phyloP scores from a whole-genome alignment of 139 green algal genomes.

The Chlamydomonas schloesseri region DNA sequence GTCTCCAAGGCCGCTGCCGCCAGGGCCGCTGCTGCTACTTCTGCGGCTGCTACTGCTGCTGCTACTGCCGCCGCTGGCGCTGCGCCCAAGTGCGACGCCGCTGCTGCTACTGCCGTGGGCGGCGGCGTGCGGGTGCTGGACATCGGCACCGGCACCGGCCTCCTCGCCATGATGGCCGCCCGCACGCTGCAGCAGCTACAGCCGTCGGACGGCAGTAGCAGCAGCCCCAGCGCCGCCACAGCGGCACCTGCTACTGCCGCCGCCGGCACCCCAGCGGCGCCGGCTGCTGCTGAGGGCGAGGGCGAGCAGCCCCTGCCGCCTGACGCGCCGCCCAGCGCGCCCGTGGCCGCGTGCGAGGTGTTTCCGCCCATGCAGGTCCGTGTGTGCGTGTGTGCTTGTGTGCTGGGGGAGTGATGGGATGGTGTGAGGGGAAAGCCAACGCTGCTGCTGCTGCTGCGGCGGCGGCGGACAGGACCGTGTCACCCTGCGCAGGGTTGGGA shows the following conservation, averaged over 20 bases:
- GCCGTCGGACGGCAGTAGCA: not conserved
- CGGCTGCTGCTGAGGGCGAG: not conserved
- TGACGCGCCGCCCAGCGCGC: not conserved
- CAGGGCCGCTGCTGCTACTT: not conserved
- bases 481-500: no score
- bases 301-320: not conserved
- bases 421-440: no score
- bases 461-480: no score
- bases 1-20: not conserved
- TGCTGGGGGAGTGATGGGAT: no score
- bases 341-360: constrained; percentile 60
- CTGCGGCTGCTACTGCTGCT: not conserved
- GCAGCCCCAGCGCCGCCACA: not conserved
- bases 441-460: no score
- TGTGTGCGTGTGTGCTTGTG: no score
- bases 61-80: not conserved
- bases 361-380: constrained; percentile 68
- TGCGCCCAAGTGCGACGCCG: no score
- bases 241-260: not conserved
- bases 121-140: constrained; percentile 54
- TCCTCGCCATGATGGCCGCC: constrained; percentile 72
- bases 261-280: not conserved
- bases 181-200: constrained; percentile 7
- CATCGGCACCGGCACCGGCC: constrained; percentile 75
- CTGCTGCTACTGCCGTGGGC: not conserved